phyloP scores from a whole-genome alignment of 768 basidiomycete genomes.

The Mycena indigotica region DNA sequence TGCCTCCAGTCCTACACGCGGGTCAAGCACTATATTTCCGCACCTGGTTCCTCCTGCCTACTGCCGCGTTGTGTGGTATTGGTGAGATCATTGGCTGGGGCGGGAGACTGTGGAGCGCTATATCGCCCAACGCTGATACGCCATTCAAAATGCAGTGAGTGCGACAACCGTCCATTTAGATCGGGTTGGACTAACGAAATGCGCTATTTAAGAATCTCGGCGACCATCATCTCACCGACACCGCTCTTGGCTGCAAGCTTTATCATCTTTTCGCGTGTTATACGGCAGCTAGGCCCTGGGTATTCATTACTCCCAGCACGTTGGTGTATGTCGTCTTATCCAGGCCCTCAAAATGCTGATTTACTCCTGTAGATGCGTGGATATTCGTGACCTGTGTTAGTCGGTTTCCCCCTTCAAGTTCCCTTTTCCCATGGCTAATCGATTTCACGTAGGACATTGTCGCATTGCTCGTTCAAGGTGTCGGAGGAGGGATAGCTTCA shows the following conservation, averaged over 20 bases:
- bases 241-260: conserved; percentile 61
- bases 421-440: too few relatives aligned
- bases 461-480: conserved; percentile 8
- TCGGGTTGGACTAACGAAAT: not conserved
- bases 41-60: conserved; percentile 56
- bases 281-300: conserved; percentile 42
- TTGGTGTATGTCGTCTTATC: conserved; percentile 34
- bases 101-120: conserved; percentile 56
- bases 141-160: conserved; percentile 49
- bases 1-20: conserved; percentile 44
- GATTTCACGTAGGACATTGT: conserved; percentile 1
- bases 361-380: conserved; percentile 33
- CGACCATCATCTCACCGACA: conserved; percentile 56
- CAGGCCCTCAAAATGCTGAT: conserved; percentile 16
- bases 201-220: conserved; percentile 35
- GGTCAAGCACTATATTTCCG: conserved; percentile 45
- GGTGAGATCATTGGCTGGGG: conserved; percentile 59
- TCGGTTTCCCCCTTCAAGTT: not conserved
- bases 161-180: not conserved
- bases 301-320: conserved; percentile 52
- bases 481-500: conserved; percentile 11
- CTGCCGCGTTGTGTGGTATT: conserved; percentile 47
- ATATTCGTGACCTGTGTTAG: conserved; percentile 41
- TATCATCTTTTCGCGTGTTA: conserved; percentile 50
- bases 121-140: conserved; percentile 21